Percentiles rank a stretch among this genome's conserved stretches.
These are phyloP conservation scores for Hygrophila difformis DNA, from an alignment of 257 asterid genomes.

Conservation along the genomic window DNA sequence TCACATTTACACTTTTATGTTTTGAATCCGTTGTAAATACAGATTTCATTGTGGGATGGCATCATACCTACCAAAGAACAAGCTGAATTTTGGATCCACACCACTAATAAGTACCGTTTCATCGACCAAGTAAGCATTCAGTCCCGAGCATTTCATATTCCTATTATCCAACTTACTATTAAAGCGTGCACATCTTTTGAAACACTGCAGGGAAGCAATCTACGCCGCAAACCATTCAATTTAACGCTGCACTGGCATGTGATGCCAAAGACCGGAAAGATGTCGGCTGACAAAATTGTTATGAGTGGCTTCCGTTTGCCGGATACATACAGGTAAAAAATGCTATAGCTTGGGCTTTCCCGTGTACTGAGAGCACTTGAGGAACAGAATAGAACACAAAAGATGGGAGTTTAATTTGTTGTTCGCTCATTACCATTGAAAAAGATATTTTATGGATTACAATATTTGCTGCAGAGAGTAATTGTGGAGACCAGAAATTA, in stretches of 20 bases:
- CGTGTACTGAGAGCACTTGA: too few relatives aligned
- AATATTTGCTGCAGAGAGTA: too few relatives aligned
- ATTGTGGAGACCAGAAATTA: too few relatives aligned
- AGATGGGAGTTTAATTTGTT: neutral
- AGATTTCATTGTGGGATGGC: conserved; percentile 4
- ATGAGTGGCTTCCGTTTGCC: conserved; percentile 83
- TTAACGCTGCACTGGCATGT: conserved; percentile 94
- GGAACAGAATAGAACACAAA: too few relatives aligned
- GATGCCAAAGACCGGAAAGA: conserved; percentile 97
- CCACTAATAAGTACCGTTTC: conserved; percentile 2
- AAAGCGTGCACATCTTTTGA: neutral
- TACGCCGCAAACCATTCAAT: conserved; percentile 72
- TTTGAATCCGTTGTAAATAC: neutral
- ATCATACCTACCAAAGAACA: conserved; percentile 2
- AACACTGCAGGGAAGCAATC: conserved; percentile 69
- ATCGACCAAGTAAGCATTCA: neutral
- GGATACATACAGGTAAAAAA: conserved; percentile 46
- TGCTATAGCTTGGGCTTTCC: too few relatives aligned
- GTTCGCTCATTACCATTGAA: neutral
- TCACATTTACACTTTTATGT: too few relatives aligned
- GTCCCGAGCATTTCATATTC: neutral
- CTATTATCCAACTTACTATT: conserved; percentile 6
- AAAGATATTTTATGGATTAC: too few relatives aligned
- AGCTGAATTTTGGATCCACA: neutral
- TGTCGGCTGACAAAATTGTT: conserved; percentile 79